Base-by-base conservation (phyloP, 2,329 filamentous ascomycete genomes). In the Diaporthe humulicola region DNA sequence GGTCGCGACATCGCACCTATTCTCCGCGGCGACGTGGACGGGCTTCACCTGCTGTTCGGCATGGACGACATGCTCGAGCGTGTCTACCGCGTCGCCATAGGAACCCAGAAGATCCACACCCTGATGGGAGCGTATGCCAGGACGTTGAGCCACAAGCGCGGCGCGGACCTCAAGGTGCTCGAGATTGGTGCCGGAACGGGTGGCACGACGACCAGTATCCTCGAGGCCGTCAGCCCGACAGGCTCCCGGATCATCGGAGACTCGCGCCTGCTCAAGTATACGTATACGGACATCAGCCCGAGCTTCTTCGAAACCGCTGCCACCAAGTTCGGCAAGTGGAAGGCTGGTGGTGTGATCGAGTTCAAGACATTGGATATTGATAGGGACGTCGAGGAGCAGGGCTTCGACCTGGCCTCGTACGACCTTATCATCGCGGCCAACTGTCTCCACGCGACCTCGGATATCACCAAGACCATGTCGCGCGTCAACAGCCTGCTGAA, bases 401-500 rank as follows among this genome's bases (percentile, higher is more conserved):
- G 82, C 0, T 85, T 82, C 40, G 71, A 75, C 25, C 69, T 77
- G 36, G 70, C 76, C 3, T 78, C 77, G 12, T 82, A 79, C 73
- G 83, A 84, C 71, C 38, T 84, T 12, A 71, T 84, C 12, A 74
- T 85, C 67, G 82, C 81, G 0, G 79, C 80, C 3, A 77, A 81
- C 28, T 81, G 81, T 1, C 74, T 84, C 9, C 80, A 83, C 60
- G 79, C 79, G 4, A 81, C 81, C 14, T 50, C 73, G 45, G 48
- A 60, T 15, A 42, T 82, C 25, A 70, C 78, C 75, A 5, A 76
- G 50, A 76, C 79, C 42, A n/a, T 80, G 79, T 25, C 56, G 4
- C 79, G 82, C 64, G 77, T 80, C 10, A 79, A 81, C n/a, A 76
- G 76, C 2, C 75, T 85, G 5, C 73, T 85, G 2, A 82, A 80